Evolutionary conservation across 495 filamentous ascomycete genomes (phyloP), one percentile per base, ranked within the genome.

Genomic region (Penicillium fimorum): DNA sequence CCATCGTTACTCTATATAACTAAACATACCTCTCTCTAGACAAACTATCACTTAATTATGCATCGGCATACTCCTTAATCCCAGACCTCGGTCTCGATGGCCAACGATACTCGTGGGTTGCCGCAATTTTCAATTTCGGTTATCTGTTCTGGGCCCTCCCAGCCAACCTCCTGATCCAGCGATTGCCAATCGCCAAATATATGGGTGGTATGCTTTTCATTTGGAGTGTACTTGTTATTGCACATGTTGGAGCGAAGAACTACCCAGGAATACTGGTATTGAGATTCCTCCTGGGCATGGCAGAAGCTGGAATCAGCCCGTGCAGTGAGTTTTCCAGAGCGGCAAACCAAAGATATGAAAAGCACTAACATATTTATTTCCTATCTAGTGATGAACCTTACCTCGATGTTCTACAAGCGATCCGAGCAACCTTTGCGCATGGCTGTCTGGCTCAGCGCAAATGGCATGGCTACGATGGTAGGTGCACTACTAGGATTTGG

Each of bases 351-450:
- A 33, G 35, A 38, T 6, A 29, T 5, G 25, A n/a, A 51, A 2
- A 27, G 18, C 12, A 11, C 53, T 59, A 53, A 58, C n/a, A 20
- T 11, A 45, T n/a, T 41, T 10, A 1, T 22, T 50, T 24, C 25
- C 15, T 15, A 22, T n/a, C 18, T 17, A 71, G 69, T 74, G 65
- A 69, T 73, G 56, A 73, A 85, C 30, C 73, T 89, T 13, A 85
- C 83, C 0, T 78, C 83, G 12, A 87, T 87, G 80, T 88, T 86
- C 79, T 89, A 87, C 65, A 82, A 77, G 43, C 84, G 85, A 20
- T 76, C 81, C 42, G 85, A 89, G 56, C 86, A 88, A 65, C 79
- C 84, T 0, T 66, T 79, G 0, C 78, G 81, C 4, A 84, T 86
- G 40, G 80, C 81, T 0, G 80, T 85, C 65, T 89, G 86, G 84